Evolutionary conservation across 306 rosid species (phyloP).

Genomic region (Cicer cuneatum): DNA sequence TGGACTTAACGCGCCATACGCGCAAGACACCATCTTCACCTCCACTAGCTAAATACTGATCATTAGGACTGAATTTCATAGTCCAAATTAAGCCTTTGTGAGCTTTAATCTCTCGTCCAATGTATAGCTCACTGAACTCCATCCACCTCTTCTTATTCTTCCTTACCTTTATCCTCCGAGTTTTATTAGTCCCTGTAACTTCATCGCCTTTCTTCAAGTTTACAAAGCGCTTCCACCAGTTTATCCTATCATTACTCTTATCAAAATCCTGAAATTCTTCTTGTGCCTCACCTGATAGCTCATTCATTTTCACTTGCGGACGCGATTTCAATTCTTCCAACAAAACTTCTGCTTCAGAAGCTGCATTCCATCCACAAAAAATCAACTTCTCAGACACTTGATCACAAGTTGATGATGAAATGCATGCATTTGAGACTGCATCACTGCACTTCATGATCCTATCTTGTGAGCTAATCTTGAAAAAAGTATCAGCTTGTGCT

Average conservation of each 20-base stretch:
- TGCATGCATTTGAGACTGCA: conserved; percentile 1
- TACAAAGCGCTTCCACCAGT: conserved; percentile 65
- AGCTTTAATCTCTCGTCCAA: conserved; percentile 74
- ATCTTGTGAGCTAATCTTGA: neutral
- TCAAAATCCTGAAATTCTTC: conserved; percentile 44
- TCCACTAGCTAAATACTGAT: conserved; percentile 80
- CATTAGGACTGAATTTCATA: conserved; percentile 88
- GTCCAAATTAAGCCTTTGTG: conserved; percentile 81
- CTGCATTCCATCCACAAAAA: neutral
- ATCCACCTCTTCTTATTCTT: conserved; percentile 66
- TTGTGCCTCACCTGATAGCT: neutral
- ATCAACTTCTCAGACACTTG: neutral
- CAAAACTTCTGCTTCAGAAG: conserved; percentile 19
- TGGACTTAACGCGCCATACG: conserved; percentile 61
- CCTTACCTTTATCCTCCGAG: conserved; percentile 52
- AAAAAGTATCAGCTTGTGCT: neutral
- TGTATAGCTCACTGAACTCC: conserved; percentile 68
- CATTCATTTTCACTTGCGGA: neutral
- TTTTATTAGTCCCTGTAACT: conserved; percentile 31
- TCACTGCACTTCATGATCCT: neutral
- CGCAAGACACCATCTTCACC: conserved; percentile 92
- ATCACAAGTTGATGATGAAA: neutral
- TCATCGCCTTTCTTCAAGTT: conserved; percentile 38
- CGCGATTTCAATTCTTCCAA: neutral
- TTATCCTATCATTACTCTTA: conserved; percentile 46